Base-by-base conservation (phyloP, 371 early-diverging fungal species). In the Syncephalastrum monosporum region DNA sequence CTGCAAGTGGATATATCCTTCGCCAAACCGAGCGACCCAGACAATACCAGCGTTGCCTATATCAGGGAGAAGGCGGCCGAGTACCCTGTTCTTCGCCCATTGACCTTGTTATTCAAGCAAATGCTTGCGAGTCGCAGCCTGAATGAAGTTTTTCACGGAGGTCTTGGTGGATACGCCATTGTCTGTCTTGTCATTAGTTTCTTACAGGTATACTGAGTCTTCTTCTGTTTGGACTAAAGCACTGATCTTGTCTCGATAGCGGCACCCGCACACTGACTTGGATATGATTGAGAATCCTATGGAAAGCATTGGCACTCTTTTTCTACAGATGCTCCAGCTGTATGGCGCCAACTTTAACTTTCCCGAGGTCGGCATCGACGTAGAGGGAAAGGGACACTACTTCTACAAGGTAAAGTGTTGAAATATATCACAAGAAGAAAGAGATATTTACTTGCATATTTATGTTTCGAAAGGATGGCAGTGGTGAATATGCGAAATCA, bases 301-400 rank as follows among this genome's bases (percentile, higher is more conserved):
- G 48, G 79, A 91, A n/a, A 98, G 97, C 70, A 60, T 98, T 8
- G 97, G 96, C 12, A 79, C 88, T 1, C 69, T 99, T n/a, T 61
- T 99, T 41, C 63, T 97, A 15, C 99, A 99, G 65, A 95, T 98
- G 57, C 84, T 99, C 29, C 93, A 98, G 63, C 79, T 96, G 16
- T 99, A 96, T 67, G 99, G 99, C 5, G 63, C 72, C n/a, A 63
- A 77, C 6, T 93, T 96, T 65, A 89, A 89, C 61, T 81, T 86
- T 56, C 70, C 69, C 19, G 59, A 68, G 1, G 82, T 89, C n/a
- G 93, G 91, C 10, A 79, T 97, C 50, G 68, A 70, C 38, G 79
- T 93, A 2, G 55, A 46, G 0, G 74, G 82, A 14, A 71, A 74
- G 16, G 89, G 88, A 19, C 63, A 66, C 16, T 92, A 91, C 61